phyloP scores from a whole-genome alignment of 768 basidiomycete species.

The Mycena amicta region DNA sequence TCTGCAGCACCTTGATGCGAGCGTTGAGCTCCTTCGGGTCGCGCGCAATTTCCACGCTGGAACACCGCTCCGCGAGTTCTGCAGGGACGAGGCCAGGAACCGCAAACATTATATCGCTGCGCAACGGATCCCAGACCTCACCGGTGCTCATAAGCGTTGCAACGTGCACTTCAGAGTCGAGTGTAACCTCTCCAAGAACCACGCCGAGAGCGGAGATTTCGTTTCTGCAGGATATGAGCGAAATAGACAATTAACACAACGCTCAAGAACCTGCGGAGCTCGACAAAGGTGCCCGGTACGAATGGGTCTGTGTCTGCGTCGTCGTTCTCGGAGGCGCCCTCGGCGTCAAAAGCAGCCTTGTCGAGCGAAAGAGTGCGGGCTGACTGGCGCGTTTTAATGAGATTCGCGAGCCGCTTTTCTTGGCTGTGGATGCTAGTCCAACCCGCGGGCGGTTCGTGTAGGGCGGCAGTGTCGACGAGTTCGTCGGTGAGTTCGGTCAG shows the following conservation, averaged over 20 bases:
- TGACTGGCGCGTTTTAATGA: conserved; percentile 12
- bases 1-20: conserved; percentile 63
- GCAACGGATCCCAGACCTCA: conserved; percentile 51
- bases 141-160: conserved; percentile 46
- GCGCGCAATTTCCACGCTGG: conserved; percentile 31
- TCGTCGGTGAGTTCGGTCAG: conserved; percentile 29
- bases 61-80: conserved; percentile 53
- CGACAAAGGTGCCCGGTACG: conserved; percentile 53
- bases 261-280: conserved; percentile 50
- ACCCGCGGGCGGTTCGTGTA: conserved; percentile 26
- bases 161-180: conserved; percentile 22
- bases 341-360: conserved; percentile 26
- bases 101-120: conserved; percentile 59
- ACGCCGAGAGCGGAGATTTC: conserved; percentile 33
- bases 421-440: conserved; percentile 44
- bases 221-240: conserved; percentile 32
- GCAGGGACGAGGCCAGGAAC: conserved; percentile 57
- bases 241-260: conserved; percentile 4
- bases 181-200: conserved; percentile 34
- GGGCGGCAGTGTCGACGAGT: conserved; percentile 36
- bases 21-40: conserved; percentile 50
- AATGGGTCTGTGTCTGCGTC: conserved; percentile 21
- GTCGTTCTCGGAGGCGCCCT: conserved; percentile 13
- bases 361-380: conserved; percentile 25
- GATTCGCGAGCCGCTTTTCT: conserved; percentile 37